Percentiles rank a stretch among this genome's conserved stretches.
Evolutionary conservation across 768 basidiomycete species (phyloP).

Genomic region (Daedalea quercina): DNA sequence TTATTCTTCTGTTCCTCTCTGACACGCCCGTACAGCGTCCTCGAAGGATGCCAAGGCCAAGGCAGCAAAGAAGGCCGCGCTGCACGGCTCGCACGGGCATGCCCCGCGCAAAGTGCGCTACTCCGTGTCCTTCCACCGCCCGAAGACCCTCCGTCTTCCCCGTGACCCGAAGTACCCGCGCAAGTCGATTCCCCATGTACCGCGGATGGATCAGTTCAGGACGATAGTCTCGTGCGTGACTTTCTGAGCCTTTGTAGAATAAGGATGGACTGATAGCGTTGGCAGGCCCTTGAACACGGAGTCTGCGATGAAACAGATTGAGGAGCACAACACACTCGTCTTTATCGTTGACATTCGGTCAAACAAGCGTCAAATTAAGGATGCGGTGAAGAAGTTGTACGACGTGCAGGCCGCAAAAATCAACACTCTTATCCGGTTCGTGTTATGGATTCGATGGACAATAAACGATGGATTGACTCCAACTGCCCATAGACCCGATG

Average conservation of each 20-base stretch:
- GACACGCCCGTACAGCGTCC: constrained; percentile 10
- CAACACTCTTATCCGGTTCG: constrained; percentile 96
- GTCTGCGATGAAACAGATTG: constrained; percentile 99
- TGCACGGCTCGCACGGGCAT: constrained; percentile 79
- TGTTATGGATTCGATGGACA: constrained; percentile 5
- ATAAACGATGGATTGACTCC: background rate
- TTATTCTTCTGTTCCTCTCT: no score
- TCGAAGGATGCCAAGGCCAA: constrained; percentile 67
- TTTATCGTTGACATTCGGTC: constrained; percentile 93
- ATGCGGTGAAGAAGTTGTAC: constrained; percentile 98
- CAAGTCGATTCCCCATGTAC: constrained; percentile 86
- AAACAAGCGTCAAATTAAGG: constrained; percentile 99
- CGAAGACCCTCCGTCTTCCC: constrained; percentile 82
- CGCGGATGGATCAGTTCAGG: constrained; percentile 95
- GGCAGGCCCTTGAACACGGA: constrained; percentile 86
- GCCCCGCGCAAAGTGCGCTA: constrained; percentile 74
- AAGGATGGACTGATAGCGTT: background rate
- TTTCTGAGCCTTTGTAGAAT: no score
- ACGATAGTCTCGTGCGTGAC: constrained; percentile 79
- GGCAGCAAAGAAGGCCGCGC: constrained; percentile 92
- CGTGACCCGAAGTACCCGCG: constrained; percentile 93
- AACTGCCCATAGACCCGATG: constrained; percentile 66
- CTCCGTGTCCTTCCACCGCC: constrained; percentile 91
- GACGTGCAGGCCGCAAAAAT: constrained; percentile 94
- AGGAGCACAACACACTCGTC: constrained; percentile 98